Base-by-base conservation (phyloP, 2,329 filamentous ascomycete species). In the Ophiostoma perfectum region DNA sequence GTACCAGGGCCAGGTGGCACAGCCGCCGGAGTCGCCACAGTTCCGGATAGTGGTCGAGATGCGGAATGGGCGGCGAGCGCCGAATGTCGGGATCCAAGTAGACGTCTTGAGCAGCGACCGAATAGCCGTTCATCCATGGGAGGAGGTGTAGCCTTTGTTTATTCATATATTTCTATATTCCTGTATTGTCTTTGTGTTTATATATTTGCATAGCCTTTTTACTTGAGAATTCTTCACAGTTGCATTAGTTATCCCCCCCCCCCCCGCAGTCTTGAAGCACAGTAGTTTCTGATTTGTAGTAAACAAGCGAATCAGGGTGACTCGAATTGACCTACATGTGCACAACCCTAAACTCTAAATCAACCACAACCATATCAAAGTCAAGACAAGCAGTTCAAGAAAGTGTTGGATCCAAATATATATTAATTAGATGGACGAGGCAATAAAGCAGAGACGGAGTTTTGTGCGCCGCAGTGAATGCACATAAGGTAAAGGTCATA, bases 41-140 rank as follows among this genome's bases (percentile, higher is more conserved):
- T 96, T 70, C 58, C 71, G 70, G 9, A 58, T 72, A 7, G 67
- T 97, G 67, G 89, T 97, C 5, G 80, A 97, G 58, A 93, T 97
- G 78, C 84, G 90, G 72, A 84, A 94, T 74, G 90, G 88, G 5
- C 81, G 77, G 55, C 76, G 75, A 38, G 74, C 75, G 38, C 73
- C 73, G 3, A 72, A 74, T 2, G 76, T 79, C 38, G 77, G 80
- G 68, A 83, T 91, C 7, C 78, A 80, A 58, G 80, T 85, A 2
- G 86, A 83, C 72, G 73, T 86, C 7, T 77, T 84, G 18, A 84
- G 82, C 68, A 83, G 84, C 68, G 80, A 80, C 8, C 78, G 78
- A 0, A 76, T 85, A 7, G 74, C 79, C 11, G 74, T 80, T 8
- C 79, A 80, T 0, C 69, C 72, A 0, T 85, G 83, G 83, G 79